A percentile compares a stretch with the other conserved stretches of the same genome.
Evolutionary conservation across 495 filamentous ascomycete species (phyloP).

Genomic region (Penicillium herquei): DNA sequence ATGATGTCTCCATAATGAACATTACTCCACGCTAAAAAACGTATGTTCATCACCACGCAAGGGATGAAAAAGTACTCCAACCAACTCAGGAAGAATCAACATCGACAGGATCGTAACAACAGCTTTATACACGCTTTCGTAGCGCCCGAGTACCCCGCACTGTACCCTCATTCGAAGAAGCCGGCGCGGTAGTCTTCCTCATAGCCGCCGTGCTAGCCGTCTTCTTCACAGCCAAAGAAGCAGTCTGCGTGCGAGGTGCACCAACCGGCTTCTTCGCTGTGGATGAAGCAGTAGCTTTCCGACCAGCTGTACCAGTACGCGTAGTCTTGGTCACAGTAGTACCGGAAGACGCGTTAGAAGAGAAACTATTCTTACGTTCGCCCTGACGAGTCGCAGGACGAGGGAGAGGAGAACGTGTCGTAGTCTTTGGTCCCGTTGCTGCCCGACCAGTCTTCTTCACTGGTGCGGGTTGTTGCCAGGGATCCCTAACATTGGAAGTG

Average conservation of each 20-base stretch:
- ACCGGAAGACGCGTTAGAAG: conserved; percentile 46
- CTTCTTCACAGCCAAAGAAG: conserved; percentile 39
- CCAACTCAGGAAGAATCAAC: neutral
- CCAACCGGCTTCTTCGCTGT: conserved; percentile 42
- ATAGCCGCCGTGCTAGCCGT: conserved; percentile 26
- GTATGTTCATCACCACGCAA: neutral
- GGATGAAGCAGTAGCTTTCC: conserved; percentile 48
- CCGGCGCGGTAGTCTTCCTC: conserved; percentile 37
- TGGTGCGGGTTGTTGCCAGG: conserved; percentile 28
- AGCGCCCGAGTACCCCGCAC: conserved; percentile 42
- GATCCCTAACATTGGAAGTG: conserved; percentile 27
- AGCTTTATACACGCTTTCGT: conserved; percentile 43
- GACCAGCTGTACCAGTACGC: conserved; percentile 42
- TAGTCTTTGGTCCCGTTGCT: conserved; percentile 27
- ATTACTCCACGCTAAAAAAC: too few relatives aligned
- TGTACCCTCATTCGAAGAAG: conserved; percentile 30
- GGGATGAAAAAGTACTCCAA: neutral
- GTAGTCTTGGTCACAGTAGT: conserved; percentile 62
- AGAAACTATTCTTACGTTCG: conserved; percentile 42
- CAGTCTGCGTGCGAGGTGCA: conserved; percentile 29
- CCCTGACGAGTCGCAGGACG: conserved; percentile 44
- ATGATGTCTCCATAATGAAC: too few relatives aligned
- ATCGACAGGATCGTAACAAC: neutral
- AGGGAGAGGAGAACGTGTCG: conserved; percentile 33
- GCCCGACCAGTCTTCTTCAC: conserved; percentile 32